Conservation (phyloP, 345 rosid species). For the Ceriops tagal region DNA sequence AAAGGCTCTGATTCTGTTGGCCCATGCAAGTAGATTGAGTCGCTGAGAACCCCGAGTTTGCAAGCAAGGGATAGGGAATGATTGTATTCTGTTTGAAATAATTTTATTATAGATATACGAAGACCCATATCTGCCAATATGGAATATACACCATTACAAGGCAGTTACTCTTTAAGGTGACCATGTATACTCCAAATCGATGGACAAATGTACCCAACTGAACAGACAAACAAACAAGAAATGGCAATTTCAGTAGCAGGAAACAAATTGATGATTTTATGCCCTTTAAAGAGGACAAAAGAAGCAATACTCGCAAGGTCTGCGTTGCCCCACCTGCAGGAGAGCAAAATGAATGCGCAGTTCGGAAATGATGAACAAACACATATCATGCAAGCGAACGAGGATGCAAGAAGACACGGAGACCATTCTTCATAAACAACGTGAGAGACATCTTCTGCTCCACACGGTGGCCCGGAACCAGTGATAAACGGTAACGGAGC, state of each 20-base stretch:
- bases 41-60: not conserved
- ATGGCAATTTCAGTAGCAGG: slow-evolving; percentile 24
- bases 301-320: not conserved
- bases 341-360: not conserved
- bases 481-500: slow-evolving; percentile 63
- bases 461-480: slow-evolving; percentile 72
- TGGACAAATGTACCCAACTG: slow-evolving; percentile 8
- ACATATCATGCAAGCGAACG: slow-evolving; percentile 36
- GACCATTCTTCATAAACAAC: slow-evolving; percentile 84
- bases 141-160: slow-evolving; percentile 20
- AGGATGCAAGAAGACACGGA: slow-evolving; percentile 67
- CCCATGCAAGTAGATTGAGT: too few relatives aligned
- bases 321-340: not conserved
- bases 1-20: too few relatives aligned
- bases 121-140: slow-evolving; percentile 19
- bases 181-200: not conserved
- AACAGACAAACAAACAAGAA: slow-evolving; percentile 16
- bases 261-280: slow-evolving; percentile 3
- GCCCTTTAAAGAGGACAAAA: slow-evolving; percentile 5
- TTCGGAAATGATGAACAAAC: not conserved
- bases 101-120: slow-evolving; percentile 26
- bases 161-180: slow-evolving; percentile 15
- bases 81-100: not conserved
- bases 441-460: slow-evolving; percentile 96
- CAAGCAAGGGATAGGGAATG: not conserved